A percentile compares a stretch with the other conserved stretches of the same genome.
phyloP scores from a whole-genome alignment of 495 filamentous ascomycete genomes.

The Parathielavia hyrcaniae region DNA sequence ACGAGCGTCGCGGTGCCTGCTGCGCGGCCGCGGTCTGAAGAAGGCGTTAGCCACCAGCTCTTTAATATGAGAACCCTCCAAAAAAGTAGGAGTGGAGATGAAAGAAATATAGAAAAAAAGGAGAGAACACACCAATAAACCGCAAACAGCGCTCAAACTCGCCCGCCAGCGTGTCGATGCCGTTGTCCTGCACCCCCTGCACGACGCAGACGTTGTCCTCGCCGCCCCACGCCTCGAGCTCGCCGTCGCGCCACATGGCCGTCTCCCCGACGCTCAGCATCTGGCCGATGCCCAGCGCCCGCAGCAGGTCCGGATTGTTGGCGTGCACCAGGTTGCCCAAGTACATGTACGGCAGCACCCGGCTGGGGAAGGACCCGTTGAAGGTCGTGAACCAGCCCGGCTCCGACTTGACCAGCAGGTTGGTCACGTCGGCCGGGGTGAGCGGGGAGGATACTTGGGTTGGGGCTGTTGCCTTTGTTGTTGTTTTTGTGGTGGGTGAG shows the following conservation, averaged over 20 bases:
- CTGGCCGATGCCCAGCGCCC: constrained; percentile 72
- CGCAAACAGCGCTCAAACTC: constrained; percentile 83
- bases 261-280: constrained; percentile 93
- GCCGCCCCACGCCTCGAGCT: constrained; percentile 60
- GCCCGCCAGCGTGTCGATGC: constrained; percentile 81
- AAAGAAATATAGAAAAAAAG: not conserved
- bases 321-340: constrained; percentile 87
- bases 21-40: constrained; percentile 63
- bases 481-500: too few species aligned
- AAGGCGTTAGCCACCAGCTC: not conserved
- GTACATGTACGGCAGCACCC: constrained; percentile 91
- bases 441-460: too few species aligned
- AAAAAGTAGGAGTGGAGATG: not conserved
- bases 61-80: too few species aligned
- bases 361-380: constrained; percentile 85
- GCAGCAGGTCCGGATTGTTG: constrained; percentile 80
- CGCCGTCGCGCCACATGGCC: constrained; percentile 66
- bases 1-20: constrained; percentile 83
- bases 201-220: constrained; percentile 69
- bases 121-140: constrained; percentile 71
- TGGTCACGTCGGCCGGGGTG: not conserved
- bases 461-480: too few species aligned
- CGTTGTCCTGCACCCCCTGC: constrained; percentile 88
- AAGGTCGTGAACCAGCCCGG: constrained; percentile 77
- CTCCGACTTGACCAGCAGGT: not conserved